Base-by-base conservation (phyloP, 441 rosid species). In the Bruguiera hainesii region DNA sequence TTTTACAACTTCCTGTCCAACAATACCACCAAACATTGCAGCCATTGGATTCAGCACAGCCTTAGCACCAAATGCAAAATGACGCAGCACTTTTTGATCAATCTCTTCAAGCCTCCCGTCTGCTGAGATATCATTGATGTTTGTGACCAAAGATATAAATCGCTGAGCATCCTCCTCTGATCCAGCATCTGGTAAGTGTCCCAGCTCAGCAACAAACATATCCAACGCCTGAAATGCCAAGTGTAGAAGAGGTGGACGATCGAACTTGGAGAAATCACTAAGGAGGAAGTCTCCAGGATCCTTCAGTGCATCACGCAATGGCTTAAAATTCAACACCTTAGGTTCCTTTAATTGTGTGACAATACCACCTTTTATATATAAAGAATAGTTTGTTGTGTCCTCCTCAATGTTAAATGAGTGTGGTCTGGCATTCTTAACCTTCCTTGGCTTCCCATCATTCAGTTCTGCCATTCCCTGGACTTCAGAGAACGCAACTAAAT, bases 11-110 rank as follows among this genome's bases (percentile, higher is more conserved):
- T 92, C 98, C 79, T 92, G 98, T 48, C 96, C 98, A 71, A 92
- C 98, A 70, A 92, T 78, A 66, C 98, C 98, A 61, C 98, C 98
- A 75, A 92, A 89, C 89, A 92, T 92, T 25, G 98, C 98, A 67
- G 97, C 97, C 97, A 90, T 92, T 50, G 98, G 98, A 81, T 92
- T 92, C 59, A 92, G 75, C 63, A 92, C 91, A 68, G 97, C 98
- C 83, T 85, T 86, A 60, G 98, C 85, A 74, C 98, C 98, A 71
- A 84, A 92, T 62, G 95, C 87, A 80, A 92, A 92, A 71, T 82
- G 88, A 33, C 83, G 80, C 65, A 92, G 75, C 67, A 92, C 85
- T 75, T 85, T 87, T 1, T 85, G 84, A 74, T 87, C 81, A 61
- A 92, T 68, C 77, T 89, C 91, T 51, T 85, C 89, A 64, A 86